Base-by-base conservation (phyloP, 2,329 filamentous ascomycete genomes). In the Fusarium tuaranense region DNA sequence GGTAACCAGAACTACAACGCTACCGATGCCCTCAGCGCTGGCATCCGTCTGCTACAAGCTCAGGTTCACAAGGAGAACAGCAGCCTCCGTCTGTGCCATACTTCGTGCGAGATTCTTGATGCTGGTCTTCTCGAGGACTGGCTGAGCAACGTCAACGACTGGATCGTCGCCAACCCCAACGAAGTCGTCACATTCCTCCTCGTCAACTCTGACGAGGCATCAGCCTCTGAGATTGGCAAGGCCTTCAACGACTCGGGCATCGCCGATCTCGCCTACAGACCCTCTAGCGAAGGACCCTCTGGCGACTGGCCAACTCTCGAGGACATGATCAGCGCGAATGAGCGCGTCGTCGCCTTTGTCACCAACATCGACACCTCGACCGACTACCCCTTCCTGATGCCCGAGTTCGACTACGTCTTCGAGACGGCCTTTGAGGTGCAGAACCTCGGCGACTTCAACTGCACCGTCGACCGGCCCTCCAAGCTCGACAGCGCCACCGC, bases 1-100 rank as follows among this genome's bases (percentile, higher is more conserved):
- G 93, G 92, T 7, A 93, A 95, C 81, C 94, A 95, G 83, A 94
- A 87, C 84, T 91, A 89, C 83, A 93, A 95, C 82, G 92, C 92
- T 8, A 94, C 92, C 3, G 84, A 88, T 7, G 93, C 94, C 67
- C 88, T 95, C 63, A 88, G 91, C 65, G 90, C 92, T 6, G 93
- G 94, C 20, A 87, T 96, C 36, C 89, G 94, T 18, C 84, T 95
- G 46, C 87, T 96, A 16, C 90, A 93, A 69, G 91, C 88, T 0
- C 93, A 95, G 82, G 90, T 95, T 1, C 93, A 95, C 84, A 84
- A 89, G 75, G 81, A 85, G 60, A 86, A 89, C 73, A 86, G 86
- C 57, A 85, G 84, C 68, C 90, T 93, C 80, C 88, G 90, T 73
- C 86, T 95, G 44, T 96, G 94, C 81, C 94, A 96, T 82, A 89